These are phyloP conservation scores for Globisporangium nagaii DNA, from an alignment of 352 stramenopile species.

Conservation along the genomic window DNA sequence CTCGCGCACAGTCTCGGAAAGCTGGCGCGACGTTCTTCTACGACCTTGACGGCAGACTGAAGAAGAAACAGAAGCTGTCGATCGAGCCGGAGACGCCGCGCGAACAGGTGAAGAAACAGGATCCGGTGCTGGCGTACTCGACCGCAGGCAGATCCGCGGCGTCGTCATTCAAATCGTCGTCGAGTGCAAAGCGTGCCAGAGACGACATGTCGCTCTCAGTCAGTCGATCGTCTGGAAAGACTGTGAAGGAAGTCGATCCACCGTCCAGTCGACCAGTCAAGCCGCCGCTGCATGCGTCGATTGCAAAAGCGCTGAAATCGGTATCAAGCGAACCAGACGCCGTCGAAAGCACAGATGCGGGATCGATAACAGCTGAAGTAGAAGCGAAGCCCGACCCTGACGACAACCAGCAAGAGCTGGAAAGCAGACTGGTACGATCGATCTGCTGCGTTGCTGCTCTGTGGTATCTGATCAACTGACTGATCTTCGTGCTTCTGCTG, in stretches of 20 bases:
- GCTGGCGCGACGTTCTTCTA: slow-evolving; percentile 29
- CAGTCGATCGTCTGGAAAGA: background rate
- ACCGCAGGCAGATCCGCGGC: slow-evolving; percentile 1
- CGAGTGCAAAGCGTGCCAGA: background rate
- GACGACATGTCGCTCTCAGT: background rate
- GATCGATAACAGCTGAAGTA: background rate
- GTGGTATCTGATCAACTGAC: no score
- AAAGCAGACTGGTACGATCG: slow-evolving; percentile 18
- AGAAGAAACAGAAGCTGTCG: slow-evolving; percentile 29
- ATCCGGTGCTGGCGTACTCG: slow-evolving; percentile 5
- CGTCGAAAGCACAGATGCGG: background rate
- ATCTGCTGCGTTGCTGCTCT: background rate
- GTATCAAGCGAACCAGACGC: background rate
- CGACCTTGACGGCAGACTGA: slow-evolving; percentile 43
- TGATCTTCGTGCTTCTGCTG: slow-evolving; percentile 1
- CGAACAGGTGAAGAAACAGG: background rate
- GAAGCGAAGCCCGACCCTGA: background rate
- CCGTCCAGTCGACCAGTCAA: background rate
- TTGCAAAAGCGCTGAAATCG: background rate
- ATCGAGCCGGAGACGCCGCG: slow-evolving; percentile 12
- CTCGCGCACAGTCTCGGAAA: slow-evolving; percentile 5
- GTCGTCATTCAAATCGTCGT: background rate
- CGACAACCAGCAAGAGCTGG: background rate
- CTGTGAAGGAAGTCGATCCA: background rate
- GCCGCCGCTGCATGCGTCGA: background rate